phyloP scores from a whole-genome alignment of 2,329 filamentous ascomycete species.

The Didymella segeticola region DNA sequence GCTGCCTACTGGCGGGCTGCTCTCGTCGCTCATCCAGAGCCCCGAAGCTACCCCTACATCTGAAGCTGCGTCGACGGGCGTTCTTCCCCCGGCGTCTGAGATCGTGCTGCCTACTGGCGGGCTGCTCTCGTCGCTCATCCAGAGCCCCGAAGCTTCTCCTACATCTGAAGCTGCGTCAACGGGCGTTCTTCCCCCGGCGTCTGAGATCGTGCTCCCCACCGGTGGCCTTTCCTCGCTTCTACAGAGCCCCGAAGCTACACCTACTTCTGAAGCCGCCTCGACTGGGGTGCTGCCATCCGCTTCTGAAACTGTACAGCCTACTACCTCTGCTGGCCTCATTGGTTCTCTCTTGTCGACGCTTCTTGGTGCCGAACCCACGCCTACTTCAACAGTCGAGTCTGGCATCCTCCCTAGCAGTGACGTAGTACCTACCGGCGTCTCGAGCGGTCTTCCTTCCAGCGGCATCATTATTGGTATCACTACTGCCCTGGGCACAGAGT shows the following conservation, averaged over 20 bases:
- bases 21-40: slow-evolving; percentile 17
- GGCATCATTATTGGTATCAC: slow-evolving; percentile 47
- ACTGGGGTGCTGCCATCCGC: slow-evolving; percentile 12
- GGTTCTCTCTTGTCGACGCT: slow-evolving; percentile 23
- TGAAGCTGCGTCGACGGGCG: slow-evolving; percentile 17
- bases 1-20: slow-evolving; percentile 18
- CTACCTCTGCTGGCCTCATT: slow-evolving; percentile 13
- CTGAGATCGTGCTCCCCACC: slow-evolving; percentile 18
- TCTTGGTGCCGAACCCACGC: slow-evolving; percentile 19
- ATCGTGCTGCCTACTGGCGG: slow-evolving; percentile 19
- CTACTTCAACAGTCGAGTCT: slow-evolving; percentile 26
- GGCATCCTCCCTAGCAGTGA: slow-evolving; percentile 32
- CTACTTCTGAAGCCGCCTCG: slow-evolving; percentile 3
- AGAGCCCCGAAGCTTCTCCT: not conserved
- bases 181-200: slow-evolving; percentile 20
- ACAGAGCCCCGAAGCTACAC: slow-evolving; percentile 2
- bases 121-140: slow-evolving; percentile 20
- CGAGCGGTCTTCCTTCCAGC: slow-evolving; percentile 21
- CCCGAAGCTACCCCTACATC: slow-evolving; percentile 1
- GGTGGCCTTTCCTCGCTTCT: slow-evolving; percentile 22
- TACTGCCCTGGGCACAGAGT: slow-evolving; percentile 40
- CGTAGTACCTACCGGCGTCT: slow-evolving; percentile 30
- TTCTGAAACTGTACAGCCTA: slow-evolving; percentile 11
- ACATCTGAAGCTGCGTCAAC: slow-evolving; percentile 10
- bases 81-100: slow-evolving; percentile 16